phyloP scores from a whole-genome alignment of 352 stramenopile genomes.

The Phytophthora ramorum region DNA sequence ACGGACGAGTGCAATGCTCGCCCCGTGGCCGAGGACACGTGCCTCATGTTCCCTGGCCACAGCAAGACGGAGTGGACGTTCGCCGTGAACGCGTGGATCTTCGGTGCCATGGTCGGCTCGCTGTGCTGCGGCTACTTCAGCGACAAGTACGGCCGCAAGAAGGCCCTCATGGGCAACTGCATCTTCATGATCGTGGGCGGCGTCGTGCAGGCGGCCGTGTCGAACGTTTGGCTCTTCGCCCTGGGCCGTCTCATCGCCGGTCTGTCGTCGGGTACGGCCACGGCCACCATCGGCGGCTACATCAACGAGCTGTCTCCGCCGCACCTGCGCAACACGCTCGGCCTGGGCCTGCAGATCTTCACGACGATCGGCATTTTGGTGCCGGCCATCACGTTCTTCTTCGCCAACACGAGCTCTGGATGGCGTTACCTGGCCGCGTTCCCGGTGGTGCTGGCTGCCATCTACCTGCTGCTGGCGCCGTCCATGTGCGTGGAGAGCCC shows the following conservation, averaged over 20 bases:
- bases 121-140: no score
- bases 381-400: constrained; percentile 36
- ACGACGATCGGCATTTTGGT: constrained; percentile 36
- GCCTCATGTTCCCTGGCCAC: constrained; percentile 23
- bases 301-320: constrained; percentile 30
- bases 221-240: no score
- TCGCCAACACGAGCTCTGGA: constrained; percentile 29
- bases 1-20: constrained; percentile 19
- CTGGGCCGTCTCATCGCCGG: no score
- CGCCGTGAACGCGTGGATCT: constrained; percentile 29
- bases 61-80: constrained; percentile 25
- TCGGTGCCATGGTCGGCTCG: no score
- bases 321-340: constrained; percentile 47
- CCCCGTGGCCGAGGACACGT: constrained; percentile 15
- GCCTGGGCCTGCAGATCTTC: constrained; percentile 53
- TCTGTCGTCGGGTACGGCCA: no score
- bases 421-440: constrained; percentile 35
- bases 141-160: no score
- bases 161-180: no score
- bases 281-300: neutral
- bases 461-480: constrained; percentile 29
- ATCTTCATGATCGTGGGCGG: no score
- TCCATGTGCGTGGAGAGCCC: constrained; percentile 33
- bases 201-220: no score
- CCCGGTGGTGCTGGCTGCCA: constrained; percentile 11